Base-by-base conservation (phyloP, 2,329 filamentous ascomycete genomes). In the Plenodomus lindquistii region DNA sequence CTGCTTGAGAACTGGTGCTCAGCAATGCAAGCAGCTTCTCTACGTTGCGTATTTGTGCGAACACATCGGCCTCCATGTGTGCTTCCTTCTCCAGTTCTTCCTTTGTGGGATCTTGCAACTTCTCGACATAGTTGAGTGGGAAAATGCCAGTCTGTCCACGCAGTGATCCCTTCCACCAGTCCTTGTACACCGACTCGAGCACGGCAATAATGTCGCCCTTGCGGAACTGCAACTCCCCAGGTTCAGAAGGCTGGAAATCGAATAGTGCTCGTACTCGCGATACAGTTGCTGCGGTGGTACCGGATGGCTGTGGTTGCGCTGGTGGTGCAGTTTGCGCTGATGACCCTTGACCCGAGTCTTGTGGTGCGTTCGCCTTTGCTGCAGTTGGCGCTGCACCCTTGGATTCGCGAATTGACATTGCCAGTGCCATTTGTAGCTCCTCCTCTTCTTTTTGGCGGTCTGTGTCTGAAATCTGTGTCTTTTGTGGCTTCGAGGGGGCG, bases 121-220 rank as follows among this genome's bases (percentile, higher is more conserved):
- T 99, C 77, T 99, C 94, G 15, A 99, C 94, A 67, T 99, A 99
- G 76, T 99, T 99, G 57, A 99, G 82, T 6, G 94, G 94, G 74
- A 99, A 99, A 57, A 99, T 99, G 62, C 94, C 94, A 6, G 91
- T 97, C 73, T 97, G 91, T 17, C 94, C 94, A 68, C 92, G 86
- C 50, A 99, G 78, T 36, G 92, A 96, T 1, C 94, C 94, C 63
- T 96, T 93, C 94, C 94, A 99, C 94, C 94, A 99, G 73, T 99
- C 94, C 74, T 97, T 99, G 77, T 95, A 99, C 1, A 97, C 94
- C 1, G 92, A 97, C 74, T 97, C 94, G 35, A 99, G 80, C 15
- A 99, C 94, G 1, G 94, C 93, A 71, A 99, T 99, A 35, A 97
- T 88, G 70, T 99, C 94, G 21, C 94, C 93, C 76, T 96, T 96